These are phyloP conservation scores for Stephanodiscus minutulus DNA, from an alignment of 108 stramenopile genomes.

Conservation along the genomic window DNA sequence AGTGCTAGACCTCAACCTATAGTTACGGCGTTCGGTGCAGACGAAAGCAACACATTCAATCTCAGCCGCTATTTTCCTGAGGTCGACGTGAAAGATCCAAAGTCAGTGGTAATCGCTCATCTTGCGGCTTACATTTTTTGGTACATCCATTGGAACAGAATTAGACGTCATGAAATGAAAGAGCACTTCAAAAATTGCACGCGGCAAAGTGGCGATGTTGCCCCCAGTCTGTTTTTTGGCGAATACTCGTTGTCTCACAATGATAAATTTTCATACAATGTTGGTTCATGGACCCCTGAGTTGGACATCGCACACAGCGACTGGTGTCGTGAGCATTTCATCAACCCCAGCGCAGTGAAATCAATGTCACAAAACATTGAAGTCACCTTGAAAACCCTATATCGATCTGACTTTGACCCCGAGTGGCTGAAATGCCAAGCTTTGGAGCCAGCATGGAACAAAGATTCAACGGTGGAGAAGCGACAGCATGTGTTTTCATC, in stretches of 20 bases:
- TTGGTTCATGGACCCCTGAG: conserved; percentile 49
- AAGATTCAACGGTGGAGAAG: conserved; percentile 6
- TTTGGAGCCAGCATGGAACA: conserved; percentile 50
- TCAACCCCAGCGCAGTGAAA: conserved; percentile 56
- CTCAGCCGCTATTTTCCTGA: conserved; percentile 34
- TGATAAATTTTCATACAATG: conserved; percentile 21
- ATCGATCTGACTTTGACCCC: conserved; percentile 43
- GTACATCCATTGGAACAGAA: conserved; percentile 41
- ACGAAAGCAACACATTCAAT: conserved; percentile 24
- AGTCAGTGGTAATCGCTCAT: conserved; percentile 44
- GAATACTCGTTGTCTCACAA: conserved; percentile 3
- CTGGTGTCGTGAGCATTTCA: conserved; percentile 50
- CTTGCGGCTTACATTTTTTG: conserved; percentile 55
- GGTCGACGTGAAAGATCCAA: conserved; percentile 32
- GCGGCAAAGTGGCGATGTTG: not conserved
- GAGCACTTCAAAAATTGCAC: conserved; percentile 24
- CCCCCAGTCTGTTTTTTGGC: conserved; percentile 9
- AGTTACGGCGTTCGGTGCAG: conserved; percentile 42
- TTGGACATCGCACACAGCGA: conserved; percentile 46
- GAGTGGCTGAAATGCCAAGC: conserved; percentile 55
- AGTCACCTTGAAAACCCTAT: conserved; percentile 46
- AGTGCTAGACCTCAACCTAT: conserved; percentile 46
- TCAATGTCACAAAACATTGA: conserved; percentile 36
- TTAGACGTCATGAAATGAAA: conserved; percentile 25
- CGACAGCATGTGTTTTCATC: conserved; percentile 25